Conservation (phyloP, 2,329 filamentous ascomycete species). For the Monosporascus cannonballus region DNA sequence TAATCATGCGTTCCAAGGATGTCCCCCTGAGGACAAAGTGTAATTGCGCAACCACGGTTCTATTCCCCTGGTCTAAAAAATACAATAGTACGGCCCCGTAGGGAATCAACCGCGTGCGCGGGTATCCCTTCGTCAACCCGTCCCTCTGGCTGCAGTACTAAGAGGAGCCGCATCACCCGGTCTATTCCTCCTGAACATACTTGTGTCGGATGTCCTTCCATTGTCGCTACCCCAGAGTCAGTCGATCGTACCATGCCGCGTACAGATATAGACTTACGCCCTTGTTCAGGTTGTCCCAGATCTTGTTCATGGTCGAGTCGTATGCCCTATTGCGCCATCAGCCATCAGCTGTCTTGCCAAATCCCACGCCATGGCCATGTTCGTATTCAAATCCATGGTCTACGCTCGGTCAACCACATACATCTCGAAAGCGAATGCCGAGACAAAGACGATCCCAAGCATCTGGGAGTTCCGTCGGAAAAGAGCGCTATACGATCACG, state of each 20-base stretch:
- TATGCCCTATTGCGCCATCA: slow-evolving; percentile 56
- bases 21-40: background rate
- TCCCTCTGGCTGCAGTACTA: background rate
- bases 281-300: slow-evolving; percentile 89
- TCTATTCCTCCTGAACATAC: slow-evolving; percentile 63
- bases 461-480: slow-evolving; percentile 86
- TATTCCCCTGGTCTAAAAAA: slow-evolving; percentile 16
- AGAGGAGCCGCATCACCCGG: background rate
- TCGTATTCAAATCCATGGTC: background rate
- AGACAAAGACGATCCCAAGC: slow-evolving; percentile 77
- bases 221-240: slow-evolving; percentile 66
- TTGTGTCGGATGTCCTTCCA: slow-evolving; percentile 98
- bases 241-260: slow-evolving; percentile 10
- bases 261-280: slow-evolving; percentile 60
- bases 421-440: slow-evolving; percentile 91
- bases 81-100: slow-evolving; percentile 14
- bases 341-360: slow-evolving; percentile 24
- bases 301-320: slow-evolving; percentile 71
- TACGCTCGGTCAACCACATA: slow-evolving; percentile 42
- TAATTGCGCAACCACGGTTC: slow-evolving; percentile 5
- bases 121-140: background rate
- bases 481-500: slow-evolving; percentile 54
- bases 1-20: no score
- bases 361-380: slow-evolving; percentile 2
- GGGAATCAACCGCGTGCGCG: slow-evolving; percentile 1